Base-by-base conservation (phyloP, 1,284 basidiomycete species). In the Papiliotrema laurentii region DNA sequence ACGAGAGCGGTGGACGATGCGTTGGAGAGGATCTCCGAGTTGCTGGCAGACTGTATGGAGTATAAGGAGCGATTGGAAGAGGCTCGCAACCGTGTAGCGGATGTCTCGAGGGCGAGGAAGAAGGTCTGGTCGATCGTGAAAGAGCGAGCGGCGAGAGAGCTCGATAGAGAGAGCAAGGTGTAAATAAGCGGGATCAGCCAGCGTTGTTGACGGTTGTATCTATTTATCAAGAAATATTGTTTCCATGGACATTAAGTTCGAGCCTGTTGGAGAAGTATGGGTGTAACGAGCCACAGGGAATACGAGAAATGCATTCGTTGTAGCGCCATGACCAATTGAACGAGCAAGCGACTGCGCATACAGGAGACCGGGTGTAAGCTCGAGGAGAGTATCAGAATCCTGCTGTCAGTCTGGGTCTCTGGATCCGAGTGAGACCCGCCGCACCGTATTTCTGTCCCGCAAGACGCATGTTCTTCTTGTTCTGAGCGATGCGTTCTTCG, bases 31-130 rank as follows among this genome's bases (percentile, higher is more conserved):
- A 65, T 74, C 25, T 53, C 61, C 47, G 77, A 78, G 54, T 60
- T 79, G 30, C 63, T 75, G 11, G 71, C 73, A 19, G 78, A 79
- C 57, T 76, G 75, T 41, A 64, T 70, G 18, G 78, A 78, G 63
- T 79, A 78, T 58, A 74, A 76, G 47, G 74, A 76, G 47, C 63
- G 77, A 13, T 59, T 79, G 22, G 76, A 78, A 43, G 78, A 79
- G 63, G 74, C 78, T 1, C 65, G 77, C 28, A 69, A 72, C 53
- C 56, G 77, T 25, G 66, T 78, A 0, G 75, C 75, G 19, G 73
- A 75, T 49, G 71, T 78, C 14, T 73, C 75, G 31, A 63, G 75
- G 25, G 67, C 68, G 1, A 67, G 76, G 43, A 73, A 75, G 53
- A 64, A 69, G 50, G 73, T 77, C 0, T 78, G 77, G 77, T 60